A percentile compares a stretch with the other conserved stretches of the same genome.
These are phyloP conservation scores for Sugiyamaella boreocaroliniensis DNA, from an alignment of 805 yeast genomes.

Conservation along the genomic window DNA sequence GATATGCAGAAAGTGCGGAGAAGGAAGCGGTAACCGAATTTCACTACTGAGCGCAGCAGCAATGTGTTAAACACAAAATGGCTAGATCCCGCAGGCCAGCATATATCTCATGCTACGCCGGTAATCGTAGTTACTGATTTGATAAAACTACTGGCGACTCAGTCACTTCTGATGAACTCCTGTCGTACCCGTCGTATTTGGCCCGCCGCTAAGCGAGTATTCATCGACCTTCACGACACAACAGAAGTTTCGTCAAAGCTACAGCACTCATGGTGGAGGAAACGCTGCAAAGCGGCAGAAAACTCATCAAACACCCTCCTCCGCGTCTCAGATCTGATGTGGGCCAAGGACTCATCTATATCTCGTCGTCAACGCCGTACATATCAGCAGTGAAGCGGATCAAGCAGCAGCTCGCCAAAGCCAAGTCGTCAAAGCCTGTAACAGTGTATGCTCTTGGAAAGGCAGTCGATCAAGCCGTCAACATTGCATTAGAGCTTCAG, in stretches of 20 bases:
- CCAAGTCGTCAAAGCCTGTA: constrained; percentile 39
- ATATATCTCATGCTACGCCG: too few species aligned
- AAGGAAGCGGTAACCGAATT: too few species aligned
- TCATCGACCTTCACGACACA: background rate
- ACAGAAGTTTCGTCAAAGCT: background rate
- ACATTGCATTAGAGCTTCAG: constrained; percentile 56
- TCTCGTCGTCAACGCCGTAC: constrained; percentile 64
- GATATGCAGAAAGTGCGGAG: too few species aligned
- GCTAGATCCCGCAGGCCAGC: too few species aligned
- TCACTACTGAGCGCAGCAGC: too few species aligned
- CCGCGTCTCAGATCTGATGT: constrained; percentile 39
- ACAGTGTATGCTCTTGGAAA: constrained; percentile 71
- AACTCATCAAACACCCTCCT: constrained; percentile 49
- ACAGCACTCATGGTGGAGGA: background rate
- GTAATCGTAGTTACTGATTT: too few species aligned
- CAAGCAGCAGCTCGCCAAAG: constrained; percentile 39
- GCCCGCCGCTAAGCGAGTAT: too few species aligned
- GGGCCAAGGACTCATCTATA: constrained; percentile 43
- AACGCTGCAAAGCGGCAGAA: constrained; percentile 12
- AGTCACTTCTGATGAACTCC: too few species aligned
- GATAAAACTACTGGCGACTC: too few species aligned
- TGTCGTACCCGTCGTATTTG: too few species aligned
- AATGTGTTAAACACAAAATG: too few species aligned
- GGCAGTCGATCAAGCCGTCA: constrained; percentile 56
- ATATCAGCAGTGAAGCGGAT: constrained; percentile 66